These are phyloP conservation scores for Emiliania huxleyi DNA, from an alignment of 78 protist species.

Conservation along the genomic window DNA sequence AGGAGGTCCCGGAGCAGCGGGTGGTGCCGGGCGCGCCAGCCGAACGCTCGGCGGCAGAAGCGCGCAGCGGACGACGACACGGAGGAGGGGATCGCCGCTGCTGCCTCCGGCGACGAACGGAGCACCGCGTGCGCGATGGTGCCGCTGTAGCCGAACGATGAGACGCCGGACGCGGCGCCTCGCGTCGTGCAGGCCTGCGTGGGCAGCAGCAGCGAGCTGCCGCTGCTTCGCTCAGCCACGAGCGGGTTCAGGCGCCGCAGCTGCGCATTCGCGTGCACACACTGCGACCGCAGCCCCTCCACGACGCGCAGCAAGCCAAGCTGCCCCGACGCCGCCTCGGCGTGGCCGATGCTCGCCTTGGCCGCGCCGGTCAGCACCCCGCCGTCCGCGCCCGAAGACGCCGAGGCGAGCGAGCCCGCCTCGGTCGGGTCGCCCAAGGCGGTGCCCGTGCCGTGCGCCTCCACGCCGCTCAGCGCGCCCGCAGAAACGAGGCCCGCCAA, in stretches of 20 bases:
- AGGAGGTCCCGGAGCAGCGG: background rate
- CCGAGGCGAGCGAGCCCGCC: too few relatives aligned
- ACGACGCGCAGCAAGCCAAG: background rate
- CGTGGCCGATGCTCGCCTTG: conserved; percentile 75
- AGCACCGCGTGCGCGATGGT: background rate
- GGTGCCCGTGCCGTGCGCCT: background rate
- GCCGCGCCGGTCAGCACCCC: conserved; percentile 67
- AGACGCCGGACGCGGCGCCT: too few relatives aligned
- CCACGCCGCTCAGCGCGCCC: too few relatives aligned
- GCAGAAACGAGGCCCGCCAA: background rate
- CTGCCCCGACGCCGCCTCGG: conserved; percentile 49
- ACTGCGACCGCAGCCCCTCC: background rate
- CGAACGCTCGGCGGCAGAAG: background rate
- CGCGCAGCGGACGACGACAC: background rate
- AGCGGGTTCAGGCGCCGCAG: too few relatives aligned
- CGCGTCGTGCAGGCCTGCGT: too few relatives aligned
- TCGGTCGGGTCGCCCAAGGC: background rate
- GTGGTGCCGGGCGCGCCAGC: background rate
- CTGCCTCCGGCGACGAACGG: background rate
- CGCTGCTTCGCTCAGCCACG: too few relatives aligned
- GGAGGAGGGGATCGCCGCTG: background rate
- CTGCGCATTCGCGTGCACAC: too few relatives aligned
- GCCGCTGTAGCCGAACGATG: conserved; percentile 5
- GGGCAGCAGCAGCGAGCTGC: too few relatives aligned
- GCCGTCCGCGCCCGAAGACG: too few relatives aligned